Evolutionary conservation across 352 stramenopile genomes (phyloP), one percentile per base, ranked within the genome.

Genomic region (Globisporangium viniferum): DNA sequence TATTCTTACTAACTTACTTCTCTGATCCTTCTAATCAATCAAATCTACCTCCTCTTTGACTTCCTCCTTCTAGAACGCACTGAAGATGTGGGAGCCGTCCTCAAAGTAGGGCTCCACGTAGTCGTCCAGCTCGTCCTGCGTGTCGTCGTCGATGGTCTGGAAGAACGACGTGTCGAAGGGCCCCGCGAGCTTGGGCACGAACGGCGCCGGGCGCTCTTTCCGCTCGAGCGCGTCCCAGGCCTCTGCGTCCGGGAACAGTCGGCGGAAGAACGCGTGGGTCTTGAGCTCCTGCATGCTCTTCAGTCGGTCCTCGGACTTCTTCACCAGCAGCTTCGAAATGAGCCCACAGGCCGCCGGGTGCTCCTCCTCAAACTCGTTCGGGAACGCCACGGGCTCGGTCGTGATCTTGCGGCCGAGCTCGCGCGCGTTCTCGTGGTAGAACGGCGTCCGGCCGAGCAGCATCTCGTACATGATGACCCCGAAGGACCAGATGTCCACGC

Each of bases 391-490:
- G 2, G 75, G 70, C 10, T 89, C 82, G 1, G 69, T 73, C 5
- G 87, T 86, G 63, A 97, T 96, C 64, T 79, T 70, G 22, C 89
- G 79, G 56, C 91, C 91, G 7, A 93, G 77, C 53, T 93, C 81
- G 53, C 86, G 88, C 14, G 79, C 70, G 55, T 97, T 97, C 20
- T 82, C 75, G 60, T 93, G 82, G 73, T 89, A 94, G 63, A 97
- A 97, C 27, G 91, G 91, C n/a, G 91, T 94, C 33, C 79, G 79
- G 2, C 91, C 91, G 1, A 92, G 68, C 56, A 95, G 63, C 39
- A 97, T 62, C 70, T 97, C 91, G 73, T 96, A 97, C 76, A 96
- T 81, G 41, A 97, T 79, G 63, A 97, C 87, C 7, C 91, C 91
- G 54, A 92, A 91, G 7, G 81, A 88, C 84, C 84, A 94, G 14